Base-by-base conservation (phyloP, 768 basidiomycete species). In the Podaxis sp. region DNA sequence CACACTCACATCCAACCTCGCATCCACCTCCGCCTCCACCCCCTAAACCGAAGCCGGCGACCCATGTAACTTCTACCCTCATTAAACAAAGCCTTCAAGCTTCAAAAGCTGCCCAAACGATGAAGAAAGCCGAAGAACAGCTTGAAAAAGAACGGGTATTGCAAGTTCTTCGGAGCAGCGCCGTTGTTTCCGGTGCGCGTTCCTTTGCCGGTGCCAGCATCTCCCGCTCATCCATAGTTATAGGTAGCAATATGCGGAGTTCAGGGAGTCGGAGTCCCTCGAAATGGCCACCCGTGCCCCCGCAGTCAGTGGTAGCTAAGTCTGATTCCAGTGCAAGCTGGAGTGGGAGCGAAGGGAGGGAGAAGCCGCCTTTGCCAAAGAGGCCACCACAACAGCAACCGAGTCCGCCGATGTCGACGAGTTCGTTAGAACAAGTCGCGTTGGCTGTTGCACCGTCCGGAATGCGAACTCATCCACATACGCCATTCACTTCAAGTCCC, bases 11-110 rank as follows among this genome's bases (percentile, higher is more conserved):
- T 60, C 67, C 41, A 56, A 70, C 19, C 22, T 63, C 29, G 7
- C 47, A 58, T 52, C 63, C 66, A 36, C 64, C 57, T 22, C 67
- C 54, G 27, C 64, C 59, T 38, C 38, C 67, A 19, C 64, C 66
- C 22, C 62, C 64, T 2, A 65, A 68, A 37, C 66, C 66, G 46
- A 64, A 67, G 19, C 62, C 15, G 27, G 37, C 61, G 50, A 65
- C 73, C 0, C 87, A 90, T 58, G 73, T 84, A 29, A 85, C 85
- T 24, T 88, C 85, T 11, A 79, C 82, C 0, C 74, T 90, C n/a
- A 90, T 90, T 76, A 82, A 82, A 63, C 90, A 92, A 72, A 86
- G 85, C 22, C 75, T 93, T 0, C 85, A 89, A 57, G 91, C 91
- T 5, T 86, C 83, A 61, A 89, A 90, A 68, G 82, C 84, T 0